Percentiles rank a stretch among this genome's conserved stretches.
These are phyloP conservation scores for Zygoascus ofunaensis DNA, from an alignment of 805 yeast species.

Conservation along the genomic window DNA sequence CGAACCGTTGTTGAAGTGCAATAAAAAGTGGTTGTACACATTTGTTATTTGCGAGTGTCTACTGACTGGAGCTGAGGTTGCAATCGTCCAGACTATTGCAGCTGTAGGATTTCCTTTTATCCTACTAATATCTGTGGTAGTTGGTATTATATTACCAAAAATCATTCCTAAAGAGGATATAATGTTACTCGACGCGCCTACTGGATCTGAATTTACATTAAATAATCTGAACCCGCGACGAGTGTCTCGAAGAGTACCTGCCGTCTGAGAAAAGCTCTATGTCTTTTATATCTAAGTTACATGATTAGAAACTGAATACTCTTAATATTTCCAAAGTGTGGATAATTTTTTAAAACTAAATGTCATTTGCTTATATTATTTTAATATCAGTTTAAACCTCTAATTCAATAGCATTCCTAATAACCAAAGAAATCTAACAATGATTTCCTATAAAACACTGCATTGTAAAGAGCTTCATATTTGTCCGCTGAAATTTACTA, in stretches of 20 bases:
- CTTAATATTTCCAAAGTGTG: too few species aligned
- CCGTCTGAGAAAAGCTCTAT: background rate
- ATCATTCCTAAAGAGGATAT: constrained; percentile 57
- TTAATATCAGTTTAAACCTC: too few species aligned
- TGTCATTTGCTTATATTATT: too few species aligned
- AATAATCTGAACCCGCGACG: constrained; percentile 23
- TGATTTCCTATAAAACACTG: too few species aligned
- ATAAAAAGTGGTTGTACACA: constrained; percentile 35
- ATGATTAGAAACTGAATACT: too few species aligned
- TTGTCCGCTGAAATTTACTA: too few species aligned
- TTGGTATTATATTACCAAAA: constrained; percentile 53
- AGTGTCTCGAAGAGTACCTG: background rate
- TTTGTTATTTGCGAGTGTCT: constrained; percentile 51
- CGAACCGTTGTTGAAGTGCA: constrained; percentile 26
- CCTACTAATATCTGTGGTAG: constrained; percentile 52
- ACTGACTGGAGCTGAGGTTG: constrained; percentile 75
- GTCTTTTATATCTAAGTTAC: background rate
- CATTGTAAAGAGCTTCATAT: too few species aligned
- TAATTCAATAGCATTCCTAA: too few species aligned
- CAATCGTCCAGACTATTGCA: constrained; percentile 74
- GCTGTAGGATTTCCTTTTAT: constrained; percentile 95
- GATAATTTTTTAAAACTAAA: too few species aligned
- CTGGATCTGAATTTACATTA: constrained; percentile 34
- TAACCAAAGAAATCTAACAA: too few species aligned
- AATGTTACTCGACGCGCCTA: constrained; percentile 50